Percentiles rank a stretch among this genome's conserved stretches.
These are phyloP conservation scores for Microsporum canis DNA, from an alignment of 2,329 filamentous ascomycete species.

Conservation along the genomic window DNA sequence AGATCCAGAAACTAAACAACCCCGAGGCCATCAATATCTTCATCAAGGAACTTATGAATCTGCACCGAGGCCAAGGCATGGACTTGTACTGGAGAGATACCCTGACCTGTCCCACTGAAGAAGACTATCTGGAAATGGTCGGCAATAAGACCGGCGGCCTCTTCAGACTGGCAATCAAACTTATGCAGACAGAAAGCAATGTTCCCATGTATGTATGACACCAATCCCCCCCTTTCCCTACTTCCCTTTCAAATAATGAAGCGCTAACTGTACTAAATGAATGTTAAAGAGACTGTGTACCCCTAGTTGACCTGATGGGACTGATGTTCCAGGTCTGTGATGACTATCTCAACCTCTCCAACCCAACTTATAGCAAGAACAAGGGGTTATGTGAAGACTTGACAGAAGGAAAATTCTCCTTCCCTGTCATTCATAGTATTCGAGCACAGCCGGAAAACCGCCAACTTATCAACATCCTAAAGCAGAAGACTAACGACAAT, in stretches of 20 bases:
- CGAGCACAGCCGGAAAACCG: constrained; percentile 45
- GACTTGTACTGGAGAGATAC: constrained; percentile 31
- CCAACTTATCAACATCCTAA: constrained; percentile 76
- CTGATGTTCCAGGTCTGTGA: constrained; percentile 27
- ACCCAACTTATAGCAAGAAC: constrained; percentile 58
- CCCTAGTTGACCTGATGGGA: constrained; percentile 52
- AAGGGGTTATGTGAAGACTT: constrained; percentile 60
- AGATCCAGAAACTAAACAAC: constrained; percentile 22
- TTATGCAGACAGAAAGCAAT: constrained; percentile 25
- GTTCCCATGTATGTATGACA: constrained; percentile 4
- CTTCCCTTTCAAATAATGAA: constrained; percentile 3
- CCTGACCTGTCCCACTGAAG: constrained; percentile 25
- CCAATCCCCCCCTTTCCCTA: background rate
- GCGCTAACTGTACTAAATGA: background rate
- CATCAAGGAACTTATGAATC: constrained; percentile 26
- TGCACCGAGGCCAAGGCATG: constrained; percentile 31
- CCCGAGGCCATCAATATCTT: constrained; percentile 25
- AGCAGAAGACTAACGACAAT: constrained; percentile 69
- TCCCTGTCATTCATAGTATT: constrained; percentile 19
- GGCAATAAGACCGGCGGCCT: constrained; percentile 31
- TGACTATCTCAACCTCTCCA: constrained; percentile 73
- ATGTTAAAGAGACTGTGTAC: constrained; percentile 19
- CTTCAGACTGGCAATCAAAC: constrained; percentile 26
- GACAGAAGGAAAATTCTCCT: constrained; percentile 22
- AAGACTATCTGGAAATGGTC: constrained; percentile 32